phyloP scores from a whole-genome alignment of 2,329 filamentous ascomycete genomes.

The Colletotrichum cereale region DNA sequence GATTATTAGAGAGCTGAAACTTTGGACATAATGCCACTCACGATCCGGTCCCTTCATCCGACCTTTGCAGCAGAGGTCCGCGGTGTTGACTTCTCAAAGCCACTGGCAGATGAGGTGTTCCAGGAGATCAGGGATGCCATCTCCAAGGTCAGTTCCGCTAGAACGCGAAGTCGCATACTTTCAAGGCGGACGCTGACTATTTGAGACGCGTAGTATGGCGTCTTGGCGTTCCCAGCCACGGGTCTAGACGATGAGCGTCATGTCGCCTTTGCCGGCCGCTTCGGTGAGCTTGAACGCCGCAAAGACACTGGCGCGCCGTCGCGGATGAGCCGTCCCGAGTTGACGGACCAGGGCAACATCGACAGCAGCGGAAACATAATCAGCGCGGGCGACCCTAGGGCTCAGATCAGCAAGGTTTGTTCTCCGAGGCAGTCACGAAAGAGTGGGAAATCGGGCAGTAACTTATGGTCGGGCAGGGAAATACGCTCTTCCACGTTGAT shows the following conservation, averaged over 20 bases:
- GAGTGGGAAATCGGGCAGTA: too few relatives aligned
- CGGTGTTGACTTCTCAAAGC: constrained; percentile 34
- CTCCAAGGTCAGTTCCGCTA: constrained; percentile 22
- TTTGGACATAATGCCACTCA: constrained; percentile 42
- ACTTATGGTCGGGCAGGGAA: constrained; percentile 49
- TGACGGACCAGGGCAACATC: constrained; percentile 69
- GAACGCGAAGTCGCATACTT: neutral
- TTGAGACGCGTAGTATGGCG: constrained; percentile 58
- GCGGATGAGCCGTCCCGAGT: constrained; percentile 48
- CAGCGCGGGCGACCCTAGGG: constrained; percentile 52
- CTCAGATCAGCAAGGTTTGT: constrained; percentile 55
- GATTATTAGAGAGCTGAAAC: neutral
- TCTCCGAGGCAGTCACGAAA: neutral
- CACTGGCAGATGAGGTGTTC: constrained; percentile 2
- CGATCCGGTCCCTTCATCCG: constrained; percentile 46
- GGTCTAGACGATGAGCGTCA: constrained; percentile 63
- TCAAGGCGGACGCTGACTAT: neutral
- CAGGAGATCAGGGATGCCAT: constrained; percentile 25
- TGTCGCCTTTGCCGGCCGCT: constrained; percentile 60
- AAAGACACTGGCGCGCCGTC: constrained; percentile 26
- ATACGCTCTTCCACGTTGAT: constrained; percentile 67
- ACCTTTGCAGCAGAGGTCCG: constrained; percentile 45
- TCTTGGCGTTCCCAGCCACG: constrained; percentile 64
- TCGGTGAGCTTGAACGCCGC: constrained; percentile 61
- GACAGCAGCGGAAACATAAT: constrained; percentile 53